Percentiles rank a stretch among this genome's conserved stretches.
These are phyloP conservation scores for Leccinum incarnatum DNA, from an alignment of 768 basidiomycete species.

Conservation along the genomic window DNA sequence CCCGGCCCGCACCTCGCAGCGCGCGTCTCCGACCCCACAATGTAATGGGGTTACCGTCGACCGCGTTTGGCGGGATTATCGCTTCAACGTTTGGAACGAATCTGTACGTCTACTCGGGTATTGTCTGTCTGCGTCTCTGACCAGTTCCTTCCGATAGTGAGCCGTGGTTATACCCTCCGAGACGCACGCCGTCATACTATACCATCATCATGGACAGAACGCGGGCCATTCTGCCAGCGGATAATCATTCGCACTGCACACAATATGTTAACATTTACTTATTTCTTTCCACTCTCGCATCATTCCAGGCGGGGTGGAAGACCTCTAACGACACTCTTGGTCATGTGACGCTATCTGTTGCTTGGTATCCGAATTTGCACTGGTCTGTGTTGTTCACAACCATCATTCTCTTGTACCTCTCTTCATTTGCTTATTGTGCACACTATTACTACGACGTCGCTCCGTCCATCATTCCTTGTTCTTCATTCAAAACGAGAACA, in stretches of 20 bases:
- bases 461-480: constrained; percentile 8
- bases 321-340: constrained; percentile 23
- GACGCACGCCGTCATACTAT: constrained; percentile 26
- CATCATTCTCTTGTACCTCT: constrained; percentile 11
- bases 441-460: constrained; percentile 8
- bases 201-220: constrained; percentile 26
- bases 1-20: constrained; percentile 31
- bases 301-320: constrained; percentile 15
- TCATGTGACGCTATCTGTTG: constrained; percentile 25
- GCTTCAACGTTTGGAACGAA: constrained; percentile 62
- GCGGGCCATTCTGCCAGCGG: constrained; percentile 29
- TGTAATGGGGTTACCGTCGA: constrained; percentile 61
- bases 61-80: constrained; percentile 64
- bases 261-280: constrained; percentile 33
- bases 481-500: constrained; percentile 6
- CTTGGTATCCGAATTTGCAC: constrained; percentile 17
- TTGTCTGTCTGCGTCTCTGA: not conserved
- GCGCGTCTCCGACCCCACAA: constrained; percentile 35
- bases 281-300: constrained; percentile 19
- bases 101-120: constrained; percentile 27
- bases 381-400: constrained; percentile 10
- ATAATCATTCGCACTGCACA: constrained; percentile 27
- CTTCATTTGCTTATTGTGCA: constrained; percentile 14
- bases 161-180: constrained; percentile 24
- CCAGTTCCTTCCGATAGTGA: constrained; percentile 19